Conservation (phyloP, 805 yeast genomes). For the Lipomyces yamadae region DNA sequence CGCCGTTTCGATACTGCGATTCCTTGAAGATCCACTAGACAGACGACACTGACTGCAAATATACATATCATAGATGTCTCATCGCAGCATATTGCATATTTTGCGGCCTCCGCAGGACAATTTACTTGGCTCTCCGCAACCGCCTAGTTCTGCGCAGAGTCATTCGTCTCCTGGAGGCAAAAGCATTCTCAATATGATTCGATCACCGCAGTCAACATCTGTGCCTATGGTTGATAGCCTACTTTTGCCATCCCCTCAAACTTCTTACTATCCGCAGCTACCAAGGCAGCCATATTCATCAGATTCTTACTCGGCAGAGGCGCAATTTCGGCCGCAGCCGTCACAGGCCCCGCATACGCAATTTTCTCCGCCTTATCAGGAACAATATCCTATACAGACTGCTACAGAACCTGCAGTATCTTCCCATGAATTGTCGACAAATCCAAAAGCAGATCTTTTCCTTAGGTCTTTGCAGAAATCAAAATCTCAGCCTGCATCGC, state of each 20-base stretch:
- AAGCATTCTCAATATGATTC: neutral
- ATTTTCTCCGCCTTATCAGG: conserved; percentile 1
- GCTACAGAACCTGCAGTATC: neutral
- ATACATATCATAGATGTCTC: neutral
- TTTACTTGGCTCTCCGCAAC: neutral
- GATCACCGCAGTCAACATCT: neutral
- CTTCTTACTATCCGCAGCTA: neutral
- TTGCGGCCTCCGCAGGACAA: conserved; percentile 9
- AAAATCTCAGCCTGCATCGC: neutral
- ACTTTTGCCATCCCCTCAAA: conserved; percentile 1
- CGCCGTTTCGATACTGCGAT: neutral
- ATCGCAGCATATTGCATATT: conserved; percentile 25
- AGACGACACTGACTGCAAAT: neutral
- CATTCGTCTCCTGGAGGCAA: neutral
- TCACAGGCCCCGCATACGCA: conserved; percentile 2
- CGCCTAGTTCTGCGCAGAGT: neutral
- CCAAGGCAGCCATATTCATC: conserved; percentile 3
- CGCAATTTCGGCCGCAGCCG: conserved; percentile 7
- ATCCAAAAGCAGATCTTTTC: conserved; percentile 18
- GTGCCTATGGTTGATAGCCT: neutral
- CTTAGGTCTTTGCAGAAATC: conserved; percentile 29
- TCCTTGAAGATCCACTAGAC: neutral
- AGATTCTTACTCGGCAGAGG: neutral
- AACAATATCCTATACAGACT: conserved; percentile 1
- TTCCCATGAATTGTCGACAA: neutral